Evolutionary conservation across 306 rosid species (phyloP), one percentile per base, ranked within the genome.

Genomic region (Rosa persica): DNA sequence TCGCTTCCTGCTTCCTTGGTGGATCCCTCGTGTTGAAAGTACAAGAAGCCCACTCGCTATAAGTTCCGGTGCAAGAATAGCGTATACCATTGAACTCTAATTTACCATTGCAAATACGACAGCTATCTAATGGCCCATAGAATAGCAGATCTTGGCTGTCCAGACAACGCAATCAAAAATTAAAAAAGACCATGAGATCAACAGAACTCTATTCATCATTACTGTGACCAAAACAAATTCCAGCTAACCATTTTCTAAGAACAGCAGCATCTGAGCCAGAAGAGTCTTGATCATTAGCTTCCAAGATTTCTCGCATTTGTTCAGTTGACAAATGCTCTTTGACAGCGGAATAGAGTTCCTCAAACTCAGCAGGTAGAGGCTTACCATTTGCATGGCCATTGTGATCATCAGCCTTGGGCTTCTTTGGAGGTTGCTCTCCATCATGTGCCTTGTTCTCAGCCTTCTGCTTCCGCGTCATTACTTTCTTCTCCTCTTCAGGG

Each of bases 11-110:
- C 83, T 84, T 94, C 84, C 98, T 89, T 9, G 90, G 89, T 23
- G 98, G 98, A 74, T 88, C 86, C 54, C 80, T 92, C 2, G 97
- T 88, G 72, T 74, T 86, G 85, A 86, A 88, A 69, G 89, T 88
- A 80, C 97, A 94, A 43, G 92, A 80, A 60, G 93, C 83, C 98
- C 97, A 92, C 82, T 90, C 95, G 71, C 95, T 89, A 20, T 87
- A 85, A 72, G 87, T 89, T 11, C 97, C 92, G 66, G 79, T 86
- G 64, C 97, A 94, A 5, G 80, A 79, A 58, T 86, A 92, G 5
- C 86, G 82, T 79, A 84, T 81, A 17, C 92, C 91, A 73, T 84
- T 88, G 78, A 83, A 90, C 85, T 92, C 93, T 87, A 94, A 79
- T 30, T 75, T 86, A 12, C 97, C 97, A 52, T 78, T 83, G 84